phyloP scores from a whole-genome alignment of 1,284 basidiomycete genomes.

The Sutorius eximius region DNA sequence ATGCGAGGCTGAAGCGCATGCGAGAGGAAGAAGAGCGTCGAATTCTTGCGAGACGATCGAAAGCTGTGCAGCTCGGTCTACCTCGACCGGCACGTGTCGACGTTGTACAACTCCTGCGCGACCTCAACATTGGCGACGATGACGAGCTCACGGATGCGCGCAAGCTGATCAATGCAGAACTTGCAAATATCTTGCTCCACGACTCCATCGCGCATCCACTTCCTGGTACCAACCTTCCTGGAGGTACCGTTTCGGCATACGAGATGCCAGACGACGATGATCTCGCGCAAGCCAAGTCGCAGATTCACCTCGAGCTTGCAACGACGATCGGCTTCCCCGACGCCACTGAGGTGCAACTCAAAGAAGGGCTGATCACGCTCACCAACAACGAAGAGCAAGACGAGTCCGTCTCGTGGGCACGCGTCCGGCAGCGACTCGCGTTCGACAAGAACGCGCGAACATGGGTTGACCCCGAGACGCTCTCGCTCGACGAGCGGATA shows the following conservation, averaged over 20 bases:
- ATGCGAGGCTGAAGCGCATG: constrained; percentile 70
- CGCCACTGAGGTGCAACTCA: constrained; percentile 76
- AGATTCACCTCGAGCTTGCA: constrained; percentile 83
- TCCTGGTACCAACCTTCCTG: constrained; percentile 83
- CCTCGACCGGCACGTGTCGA: constrained; percentile 89
- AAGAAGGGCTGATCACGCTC: constrained; percentile 66
- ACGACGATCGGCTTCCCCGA: constrained; percentile 80
- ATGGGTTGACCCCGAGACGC: constrained; percentile 67
- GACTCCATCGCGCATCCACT: constrained; percentile 89
- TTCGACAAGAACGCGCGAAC: constrained; percentile 57
- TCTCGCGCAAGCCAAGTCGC: constrained; percentile 69
- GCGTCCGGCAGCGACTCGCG: constrained; percentile 56
- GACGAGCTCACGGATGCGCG: constrained; percentile 53
- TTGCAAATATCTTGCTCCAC: constrained; percentile 80
- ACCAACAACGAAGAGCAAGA: constrained; percentile 61
- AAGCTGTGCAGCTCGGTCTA: constrained; percentile 79
- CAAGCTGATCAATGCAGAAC: constrained; percentile 75
- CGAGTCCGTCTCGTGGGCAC: constrained; percentile 67
- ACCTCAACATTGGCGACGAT: constrained; percentile 54
- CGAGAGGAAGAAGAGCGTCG: constrained; percentile 79
- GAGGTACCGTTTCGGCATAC: constrained; percentile 72
- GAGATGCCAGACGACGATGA: constrained; percentile 76
- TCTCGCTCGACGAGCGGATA: constrained; percentile 61
- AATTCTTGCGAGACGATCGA: constrained; percentile 78
- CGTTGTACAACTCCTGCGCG: constrained; percentile 58